Evolutionary conservation across 192 early-diverging fungal genomes (phyloP).

Genomic region (Ambispora gerdemannii): DNA sequence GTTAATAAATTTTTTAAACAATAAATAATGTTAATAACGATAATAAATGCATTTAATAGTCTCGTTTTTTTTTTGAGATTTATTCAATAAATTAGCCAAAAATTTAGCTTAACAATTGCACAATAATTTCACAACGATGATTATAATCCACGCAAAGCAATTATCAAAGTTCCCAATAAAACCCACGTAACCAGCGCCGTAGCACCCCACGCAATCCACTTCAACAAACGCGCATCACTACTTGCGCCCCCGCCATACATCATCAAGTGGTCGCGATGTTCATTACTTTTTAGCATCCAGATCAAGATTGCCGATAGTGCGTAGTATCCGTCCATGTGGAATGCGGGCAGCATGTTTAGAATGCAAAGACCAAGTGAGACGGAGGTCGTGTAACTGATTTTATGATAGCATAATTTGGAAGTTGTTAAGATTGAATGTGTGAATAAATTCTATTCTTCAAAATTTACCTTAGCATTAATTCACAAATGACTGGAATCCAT

Average conservation of each 20-base stretch:
- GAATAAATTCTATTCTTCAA: background rate
- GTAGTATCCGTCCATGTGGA: slow-evolving; percentile 69
- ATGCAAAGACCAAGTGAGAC: slow-evolving; percentile 66
- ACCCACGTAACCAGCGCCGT: slow-evolving; percentile 25
- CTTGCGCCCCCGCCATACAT: background rate
- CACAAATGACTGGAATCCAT: slow-evolving; percentile 54
- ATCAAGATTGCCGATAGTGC: slow-evolving; percentile 47
- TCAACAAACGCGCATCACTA: background rate
- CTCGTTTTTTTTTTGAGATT: too few species aligned
- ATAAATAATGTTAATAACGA: too few species aligned
- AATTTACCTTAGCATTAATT: slow-evolving; percentile 52
- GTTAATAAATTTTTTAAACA: too few species aligned
- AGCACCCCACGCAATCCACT: background rate
- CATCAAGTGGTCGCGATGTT: background rate
- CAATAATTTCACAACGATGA: too few species aligned
- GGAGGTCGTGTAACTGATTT: slow-evolving; percentile 58
- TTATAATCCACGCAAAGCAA: background rate
- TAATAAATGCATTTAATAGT: too few species aligned
- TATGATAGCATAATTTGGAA: slow-evolving; percentile 24
- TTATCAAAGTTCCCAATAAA: slow-evolving; percentile 14
- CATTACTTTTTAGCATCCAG: background rate
- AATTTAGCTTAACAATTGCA: too few species aligned
- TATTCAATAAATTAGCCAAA: too few species aligned
- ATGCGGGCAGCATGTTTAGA: slow-evolving; percentile 71
- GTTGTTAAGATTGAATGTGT: background rate